Percentiles rank a stretch among this genome's conserved stretches.
Evolutionary conservation across 352 stramenopile species (phyloP).

Genomic region (Globisporangium lucens): DNA sequence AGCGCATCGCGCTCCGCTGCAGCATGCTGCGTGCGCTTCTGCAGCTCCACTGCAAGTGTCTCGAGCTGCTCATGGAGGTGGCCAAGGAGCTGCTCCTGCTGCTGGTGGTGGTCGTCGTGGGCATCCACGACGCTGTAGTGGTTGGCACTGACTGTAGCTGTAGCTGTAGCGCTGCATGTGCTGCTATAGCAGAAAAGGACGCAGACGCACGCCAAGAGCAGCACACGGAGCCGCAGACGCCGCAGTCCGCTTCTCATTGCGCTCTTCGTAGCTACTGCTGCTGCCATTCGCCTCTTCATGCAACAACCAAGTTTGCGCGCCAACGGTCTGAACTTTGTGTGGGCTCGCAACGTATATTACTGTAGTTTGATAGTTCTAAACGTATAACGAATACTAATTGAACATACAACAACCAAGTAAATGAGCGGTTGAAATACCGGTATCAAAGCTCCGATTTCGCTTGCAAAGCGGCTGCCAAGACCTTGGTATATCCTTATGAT

Average conservation of each 20-base stretch:
- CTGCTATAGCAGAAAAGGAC: background rate
- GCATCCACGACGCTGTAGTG: background rate
- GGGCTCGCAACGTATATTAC: too few species aligned
- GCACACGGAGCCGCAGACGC: background rate
- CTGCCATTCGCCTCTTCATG: background rate
- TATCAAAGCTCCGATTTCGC: too few species aligned
- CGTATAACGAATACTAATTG: too few species aligned
- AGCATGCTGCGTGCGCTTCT: conserved; percentile 14
- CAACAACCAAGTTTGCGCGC: background rate
- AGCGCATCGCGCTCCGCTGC: conserved; percentile 10
- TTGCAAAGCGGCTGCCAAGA: too few species aligned
- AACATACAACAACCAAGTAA: too few species aligned
- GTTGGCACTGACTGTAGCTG: background rate
- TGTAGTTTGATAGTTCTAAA: too few species aligned
- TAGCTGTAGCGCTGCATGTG: background rate
- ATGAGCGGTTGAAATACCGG: too few species aligned
- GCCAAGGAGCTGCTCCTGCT: background rate
- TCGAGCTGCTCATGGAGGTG: conserved; percentile 15
- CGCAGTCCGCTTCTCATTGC: background rate
- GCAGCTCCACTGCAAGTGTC: conserved; percentile 22
- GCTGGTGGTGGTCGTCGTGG: background rate
- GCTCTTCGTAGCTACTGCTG: background rate
- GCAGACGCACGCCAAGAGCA: background rate
- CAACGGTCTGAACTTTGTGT: background rate
- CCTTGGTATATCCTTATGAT: too few species aligned